phyloP scores from a whole-genome alignment of 202 grass and related monocot species.

The Sporobolus alterniflorus region DNA sequence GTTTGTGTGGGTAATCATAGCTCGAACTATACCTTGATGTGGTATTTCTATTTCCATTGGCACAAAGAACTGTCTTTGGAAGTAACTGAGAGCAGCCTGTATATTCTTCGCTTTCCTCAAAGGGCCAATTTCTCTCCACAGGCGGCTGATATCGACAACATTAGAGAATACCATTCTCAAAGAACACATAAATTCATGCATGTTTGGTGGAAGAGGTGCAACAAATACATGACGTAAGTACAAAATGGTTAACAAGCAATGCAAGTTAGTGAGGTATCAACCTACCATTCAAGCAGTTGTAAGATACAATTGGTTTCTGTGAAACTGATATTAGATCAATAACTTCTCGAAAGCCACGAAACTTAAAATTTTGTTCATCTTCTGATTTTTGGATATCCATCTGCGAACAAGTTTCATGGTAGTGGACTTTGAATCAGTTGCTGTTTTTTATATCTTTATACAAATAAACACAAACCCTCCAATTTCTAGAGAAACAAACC shows the following conservation, averaged over 20 bases:
- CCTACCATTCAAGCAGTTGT: conserved; percentile 86
- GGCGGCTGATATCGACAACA: conserved; percentile 82
- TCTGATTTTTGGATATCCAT: conserved; percentile 66
- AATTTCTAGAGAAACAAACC: conserved; percentile 57
- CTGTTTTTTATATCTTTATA: not conserved
- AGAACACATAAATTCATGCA: conserved; percentile 85
- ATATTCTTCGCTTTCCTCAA: conserved; percentile 88
- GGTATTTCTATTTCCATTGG: conserved; percentile 79
- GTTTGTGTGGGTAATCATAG: conserved; percentile 1
- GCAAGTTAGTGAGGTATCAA: conserved; percentile 15
- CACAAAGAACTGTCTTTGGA: conserved; percentile 67
- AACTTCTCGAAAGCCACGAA: conserved; percentile 87
- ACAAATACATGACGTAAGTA: conserved; percentile 50
- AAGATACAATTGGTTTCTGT: conserved; percentile 87
- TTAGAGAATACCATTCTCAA: conserved; percentile 86
- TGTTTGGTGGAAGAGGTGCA: conserved; percentile 64
- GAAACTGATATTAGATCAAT: conserved; percentile 86
- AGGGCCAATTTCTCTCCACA: conserved; percentile 79
- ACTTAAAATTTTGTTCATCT: conserved; percentile 78
- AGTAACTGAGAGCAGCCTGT: conserved; percentile 70
- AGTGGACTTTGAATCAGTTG: conserved; percentile 11
- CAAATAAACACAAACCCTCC: not conserved
- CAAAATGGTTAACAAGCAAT: conserved; percentile 13
- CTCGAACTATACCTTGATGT: conserved; percentile 61
- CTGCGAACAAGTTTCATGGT: conserved; percentile 38